Evolutionary conservation across 1,284 basidiomycete genomes (phyloP), one percentile per base, ranked within the genome.

Genomic region (Ceratobasidium sp.): DNA sequence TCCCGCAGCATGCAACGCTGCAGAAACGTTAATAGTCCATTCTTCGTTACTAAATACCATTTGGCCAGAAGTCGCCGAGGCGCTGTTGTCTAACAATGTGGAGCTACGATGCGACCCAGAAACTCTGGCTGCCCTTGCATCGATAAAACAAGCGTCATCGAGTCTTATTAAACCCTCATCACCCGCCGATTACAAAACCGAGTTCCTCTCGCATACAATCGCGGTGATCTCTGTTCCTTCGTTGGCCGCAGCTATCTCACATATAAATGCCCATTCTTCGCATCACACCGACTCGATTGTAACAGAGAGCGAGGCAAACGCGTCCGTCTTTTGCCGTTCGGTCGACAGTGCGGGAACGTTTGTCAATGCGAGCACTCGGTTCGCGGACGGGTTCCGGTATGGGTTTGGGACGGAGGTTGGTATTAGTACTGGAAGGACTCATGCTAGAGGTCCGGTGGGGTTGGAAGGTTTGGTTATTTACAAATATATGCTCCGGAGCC

Each of bases 331-430:
- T 83, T 93, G 91, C 77, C 86, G 91, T 26, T 92, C 92, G 1
- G 90, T 99, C 30, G 95, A 97, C 80, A 93, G 91, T 1, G 93
- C 97, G 1, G 96, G 96, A 62, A 94, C 94, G 9, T 99, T 93
- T 78, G 88, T 98, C 75, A 99, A 99, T 78, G 94, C 96, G 2
- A 93, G 91, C 75, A 97, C 97, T 8, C 87, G 97, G 57, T 99
- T 99, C 78, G 92, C 96, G 0, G 97, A 99, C 80, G 97, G 97
- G 0, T 98, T 97, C 82, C 83, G 97, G 71, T 99, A 96, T 80
- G 97, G 97, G 0, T 94, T 98, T 76, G 97, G 97, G 0, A 97
- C 97, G 1, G 97, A 99, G 81, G 97, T 99, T 0, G 97, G 97
- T 9, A 98, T 99, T 79, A 93, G 91, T 79, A 99, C 97, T 0